Base-by-base conservation (phyloP, 73 alveolate genomes). In the Effrenium voratum region DNA sequence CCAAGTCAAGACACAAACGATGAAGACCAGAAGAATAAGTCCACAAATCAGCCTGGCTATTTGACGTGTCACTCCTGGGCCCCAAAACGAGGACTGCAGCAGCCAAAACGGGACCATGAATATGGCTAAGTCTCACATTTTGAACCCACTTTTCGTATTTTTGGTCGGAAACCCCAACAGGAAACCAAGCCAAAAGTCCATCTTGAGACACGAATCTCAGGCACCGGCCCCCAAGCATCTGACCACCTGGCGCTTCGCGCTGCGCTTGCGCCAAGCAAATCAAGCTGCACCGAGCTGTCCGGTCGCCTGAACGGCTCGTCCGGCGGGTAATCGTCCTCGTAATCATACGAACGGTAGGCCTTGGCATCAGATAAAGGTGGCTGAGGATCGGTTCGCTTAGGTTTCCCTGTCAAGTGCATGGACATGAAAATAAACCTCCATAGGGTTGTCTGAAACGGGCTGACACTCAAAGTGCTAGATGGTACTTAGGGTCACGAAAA, bases 41-140 rank as follows among this genome's bases (percentile, higher is more conserved):
- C 97, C 97, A 5, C 97, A 90, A 24, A 90, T 90, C 49, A 90
- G 76, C 97, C 97, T 90, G 34, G 15, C n/a, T n/a, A n/a, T n/a
- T n/a, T n/a, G n/a, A n/a, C n/a, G n/a, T n/a, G n/a, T n/a, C n/a
- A n/a, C n/a, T n/a, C n/a, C n/a, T n/a, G n/a, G n/a, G n/a, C n/a
- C n/a, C n/a, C n/a, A n/a, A n/a, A n/a, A n/a, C n/a, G 3, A 57
- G 72, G 16, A 30, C 28, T 57, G n/a, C 28, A 57, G 72, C 28
- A 2, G 16, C 72, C 72, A 57, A 30, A 57, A 57, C 28, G 28
- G 72, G 28, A 72, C 46, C 86, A 16, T 38, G 22, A n/a, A n/a
- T n/a, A n/a, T n/a, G n/a, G n/a, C n/a, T n/a, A n/a, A n/a, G n/a
- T n/a, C n/a, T n/a, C n/a, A n/a, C n/a, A n/a, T n/a, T n/a, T n/a